A percentile compares a stretch with the other conserved stretches of the same genome.
Evolutionary conservation across 148 eudicot genomes (phyloP).

Genomic region (Agrostemma githago): DNA sequence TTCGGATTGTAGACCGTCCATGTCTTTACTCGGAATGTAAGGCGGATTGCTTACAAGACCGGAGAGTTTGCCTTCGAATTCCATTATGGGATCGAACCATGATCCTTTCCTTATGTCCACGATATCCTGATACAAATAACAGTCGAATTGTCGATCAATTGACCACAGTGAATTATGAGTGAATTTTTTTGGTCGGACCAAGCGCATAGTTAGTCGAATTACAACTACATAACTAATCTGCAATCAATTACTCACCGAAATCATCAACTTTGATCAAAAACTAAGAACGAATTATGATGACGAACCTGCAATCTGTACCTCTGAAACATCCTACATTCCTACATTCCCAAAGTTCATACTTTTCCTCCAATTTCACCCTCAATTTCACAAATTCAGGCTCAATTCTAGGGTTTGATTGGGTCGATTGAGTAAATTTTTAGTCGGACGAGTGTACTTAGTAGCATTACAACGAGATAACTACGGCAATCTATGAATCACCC

Average conservation of each 20-base stretch:
- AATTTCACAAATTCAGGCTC: constrained; percentile 17
- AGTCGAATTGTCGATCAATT: not conserved
- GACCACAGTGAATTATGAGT: too few species aligned
- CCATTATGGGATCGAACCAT: constrained; percentile 79
- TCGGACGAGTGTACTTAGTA: too few species aligned
- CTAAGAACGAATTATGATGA: not conserved
- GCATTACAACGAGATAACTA: too few species aligned
- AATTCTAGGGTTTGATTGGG: not conserved
- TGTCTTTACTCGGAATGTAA: constrained; percentile 75
- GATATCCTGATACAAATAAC: constrained; percentile 40
- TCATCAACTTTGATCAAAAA: not conserved
- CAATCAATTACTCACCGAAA: not conserved
- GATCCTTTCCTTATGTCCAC: constrained; percentile 61
- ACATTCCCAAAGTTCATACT: constrained; percentile 66
- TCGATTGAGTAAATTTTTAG: not conserved
- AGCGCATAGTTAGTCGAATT: too few species aligned
- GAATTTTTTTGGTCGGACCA: too few species aligned
- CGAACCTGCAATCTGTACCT: constrained; percentile 81
- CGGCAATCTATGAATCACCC: not conserved
- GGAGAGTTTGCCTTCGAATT: constrained; percentile 54
- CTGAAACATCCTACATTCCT: constrained; percentile 64
- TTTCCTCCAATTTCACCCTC: constrained; percentile 46
- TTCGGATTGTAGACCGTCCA: constrained; percentile 76
- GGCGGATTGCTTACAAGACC: constrained; percentile 97
- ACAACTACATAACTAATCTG: not conserved